Base-by-base conservation (phyloP, 108 stramenopile species). In the Conticribra weissflogii region DNA sequence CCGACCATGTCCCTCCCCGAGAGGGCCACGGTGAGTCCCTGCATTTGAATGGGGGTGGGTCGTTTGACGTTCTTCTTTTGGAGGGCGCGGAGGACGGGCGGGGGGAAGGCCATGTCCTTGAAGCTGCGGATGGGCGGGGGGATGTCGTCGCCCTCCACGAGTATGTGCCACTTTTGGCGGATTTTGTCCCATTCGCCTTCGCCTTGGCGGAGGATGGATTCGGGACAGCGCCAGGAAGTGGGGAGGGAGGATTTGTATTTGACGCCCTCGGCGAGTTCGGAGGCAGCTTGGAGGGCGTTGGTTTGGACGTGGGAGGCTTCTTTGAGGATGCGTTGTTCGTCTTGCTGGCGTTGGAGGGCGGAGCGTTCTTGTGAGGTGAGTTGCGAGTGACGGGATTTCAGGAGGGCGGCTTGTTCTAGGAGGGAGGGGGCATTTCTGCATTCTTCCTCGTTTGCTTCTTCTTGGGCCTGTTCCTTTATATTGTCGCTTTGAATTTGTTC, bases 41-140 rank as follows among this genome's bases (percentile, higher is more conserved):
- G 99, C 87, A 98, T 97, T 86, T 99, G 99, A 79, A 99, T 99
- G 34, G 99, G 98, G 33, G 99, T 98, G 0, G 99, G 99, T 21
- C 93, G 74, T 51, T 78, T 84, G 68, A 99, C 98, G 56, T 94
- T 93, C 74, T 96, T 98, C 28, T 70, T 74, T 9, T 79, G 48
- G 33, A 99, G 74, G 14, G 81, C 82, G 1, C 83, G 77, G 57
- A 99, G 60, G 52, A 98, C 83, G 34, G 92, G 91, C 21, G 47
- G 61, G 14, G 98, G 98, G 46, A 98, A 86, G 61, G 86, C 94
- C 98, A 99, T 98, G 54, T 97, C 98, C 49, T 56, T 49, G 82
- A 99, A 99, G 32, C 85, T 87, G 54, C 91, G 96, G 63, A 96
- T 81, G 21, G 98, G 94, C 7, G 93, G 90, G 12, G 96, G 97